Conservation (phyloP, 768 basidiomycete species). For the Russula brevipes region DNA sequence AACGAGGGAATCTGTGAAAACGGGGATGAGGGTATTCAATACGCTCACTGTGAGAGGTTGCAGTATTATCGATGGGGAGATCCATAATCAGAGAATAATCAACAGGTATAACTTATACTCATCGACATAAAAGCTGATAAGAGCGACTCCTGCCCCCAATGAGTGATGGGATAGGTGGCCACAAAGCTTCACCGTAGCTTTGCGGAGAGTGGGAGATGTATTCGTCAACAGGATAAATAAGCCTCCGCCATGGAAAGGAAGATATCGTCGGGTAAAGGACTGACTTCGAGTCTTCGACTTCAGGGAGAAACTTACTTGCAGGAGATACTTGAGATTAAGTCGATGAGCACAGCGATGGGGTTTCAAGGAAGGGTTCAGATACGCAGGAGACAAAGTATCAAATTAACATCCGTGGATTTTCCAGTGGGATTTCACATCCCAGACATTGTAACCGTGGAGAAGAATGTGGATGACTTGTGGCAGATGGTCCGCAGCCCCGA, state of each 20-base stretch:
- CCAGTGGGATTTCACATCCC: too few species aligned
- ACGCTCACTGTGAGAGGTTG: conserved; percentile 17
- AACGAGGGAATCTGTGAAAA: conserved; percentile 15
- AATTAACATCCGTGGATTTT: too few species aligned
- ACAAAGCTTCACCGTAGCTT: conserved; percentile 4
- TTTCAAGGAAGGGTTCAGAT: background rate
- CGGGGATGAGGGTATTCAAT: conserved; percentile 15
- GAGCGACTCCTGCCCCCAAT: conserved; percentile 6
- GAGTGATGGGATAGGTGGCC: conserved; percentile 2
- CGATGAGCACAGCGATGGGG: background rate
- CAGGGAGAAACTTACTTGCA: conserved; percentile 5
- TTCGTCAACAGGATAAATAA: conserved; percentile 12
- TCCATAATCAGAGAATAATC: background rate
- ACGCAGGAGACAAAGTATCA: background rate
- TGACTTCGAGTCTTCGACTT: conserved; percentile 7
- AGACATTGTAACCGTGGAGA: too few species aligned
- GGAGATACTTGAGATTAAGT: conserved; percentile 1
- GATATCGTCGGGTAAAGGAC: conserved; percentile 7
- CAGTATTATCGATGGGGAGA: conserved; percentile 14
- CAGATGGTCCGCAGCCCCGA: too few species aligned
- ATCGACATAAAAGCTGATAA: conserved; percentile 9
- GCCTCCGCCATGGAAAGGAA: conserved; percentile 12
- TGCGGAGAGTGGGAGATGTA: conserved; percentile 6
- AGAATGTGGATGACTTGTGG: too few species aligned
- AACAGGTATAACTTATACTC: background rate